Conservation (phyloP, 1,284 basidiomycete genomes). For the Ustilago crameri region DNA sequence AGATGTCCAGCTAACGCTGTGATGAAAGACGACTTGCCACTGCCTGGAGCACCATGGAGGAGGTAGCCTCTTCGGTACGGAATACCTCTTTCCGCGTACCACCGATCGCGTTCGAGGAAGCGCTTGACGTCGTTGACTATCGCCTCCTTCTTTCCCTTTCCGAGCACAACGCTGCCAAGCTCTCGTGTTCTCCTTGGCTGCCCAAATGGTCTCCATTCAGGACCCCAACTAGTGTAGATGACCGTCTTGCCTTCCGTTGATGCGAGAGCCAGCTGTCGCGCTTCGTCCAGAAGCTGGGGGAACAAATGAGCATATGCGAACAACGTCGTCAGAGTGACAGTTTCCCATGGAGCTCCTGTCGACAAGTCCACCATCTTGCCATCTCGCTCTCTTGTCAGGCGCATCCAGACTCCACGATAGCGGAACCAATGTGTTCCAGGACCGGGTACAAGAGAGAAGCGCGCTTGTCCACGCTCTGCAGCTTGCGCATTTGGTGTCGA, state of each 20-base stretch:
- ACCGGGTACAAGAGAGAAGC: conserved; percentile 93
- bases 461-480: conserved; percentile 49
- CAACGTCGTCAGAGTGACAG: conserved; percentile 91
- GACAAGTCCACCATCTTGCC: conserved; percentile 82
- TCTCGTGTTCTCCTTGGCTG: conserved; percentile 88
- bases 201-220: conserved; percentile 96
- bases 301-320: conserved; percentile 86
- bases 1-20: conserved; percentile 93
- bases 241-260: conserved; percentile 93
- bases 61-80: conserved; percentile 97
- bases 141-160: conserved; percentile 80
- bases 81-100: conserved; percentile 98
- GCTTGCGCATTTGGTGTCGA: conserved; percentile 41
- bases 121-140: conserved; percentile 83
- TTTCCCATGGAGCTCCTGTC: conserved; percentile 96
- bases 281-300: conserved; percentile 83
- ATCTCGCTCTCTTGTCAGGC: conserved; percentile 85
- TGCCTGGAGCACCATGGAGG: conserved; percentile 93
- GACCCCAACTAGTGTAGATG: conserved; percentile 95
- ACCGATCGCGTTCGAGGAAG: conserved; percentile 85
- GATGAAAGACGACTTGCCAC: conserved; percentile 98
- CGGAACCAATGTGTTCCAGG: conserved; percentile 94
- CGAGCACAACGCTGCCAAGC: conserved; percentile 89
- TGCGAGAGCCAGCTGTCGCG: conserved; percentile 84
- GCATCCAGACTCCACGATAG: conserved; percentile 92